Percentiles rank a stretch among this genome's conserved stretches.
phyloP scores from a whole-genome alignment of 1,139 yeast species.

The Debaryomycetaceae sp. region DNA sequence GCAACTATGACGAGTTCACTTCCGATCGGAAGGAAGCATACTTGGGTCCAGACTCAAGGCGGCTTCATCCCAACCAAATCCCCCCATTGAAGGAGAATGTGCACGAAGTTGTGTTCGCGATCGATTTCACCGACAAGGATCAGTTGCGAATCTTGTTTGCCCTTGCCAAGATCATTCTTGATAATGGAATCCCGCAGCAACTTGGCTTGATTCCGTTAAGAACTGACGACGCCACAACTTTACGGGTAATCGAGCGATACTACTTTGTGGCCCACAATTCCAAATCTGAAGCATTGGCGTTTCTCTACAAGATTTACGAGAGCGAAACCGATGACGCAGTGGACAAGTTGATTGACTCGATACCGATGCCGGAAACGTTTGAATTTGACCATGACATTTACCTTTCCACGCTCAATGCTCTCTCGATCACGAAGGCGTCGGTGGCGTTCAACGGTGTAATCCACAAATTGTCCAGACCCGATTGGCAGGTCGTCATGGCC shows the following conservation, averaged over 20 bases:
- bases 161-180: conserved; percentile 39
- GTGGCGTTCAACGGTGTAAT: conserved; percentile 70
- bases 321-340: conserved; percentile 16
- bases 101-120: conserved; percentile 61
- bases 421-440: conserved; percentile 37
- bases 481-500: conserved; percentile 31
- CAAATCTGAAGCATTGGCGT: conserved; percentile 28
- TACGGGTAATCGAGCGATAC: conserved; percentile 19
- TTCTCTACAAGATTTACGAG: conserved; percentile 28
- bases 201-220: conserved; percentile 66
- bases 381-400: conserved; percentile 6
- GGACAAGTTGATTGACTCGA: conserved; percentile 12
- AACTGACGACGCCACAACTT: conserved; percentile 18
- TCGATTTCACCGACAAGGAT: conserved; percentile 47
- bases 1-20: conserved; percentile 37
- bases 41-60: conserved; percentile 12
- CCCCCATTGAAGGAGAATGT: conserved; percentile 67
- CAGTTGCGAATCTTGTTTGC: conserved; percentile 39
- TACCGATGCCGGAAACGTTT: conserved; percentile 8
- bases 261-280: conserved; percentile 24
- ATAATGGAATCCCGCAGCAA: conserved; percentile 63
- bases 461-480: conserved; percentile 21
- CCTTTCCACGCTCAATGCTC: conserved; percentile 11
- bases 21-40: conserved; percentile 31
- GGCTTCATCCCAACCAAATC: conserved; percentile 41